Base-by-base conservation (phyloP, 805 yeast genomes). In the Ogataea ramenticola region DNA sequence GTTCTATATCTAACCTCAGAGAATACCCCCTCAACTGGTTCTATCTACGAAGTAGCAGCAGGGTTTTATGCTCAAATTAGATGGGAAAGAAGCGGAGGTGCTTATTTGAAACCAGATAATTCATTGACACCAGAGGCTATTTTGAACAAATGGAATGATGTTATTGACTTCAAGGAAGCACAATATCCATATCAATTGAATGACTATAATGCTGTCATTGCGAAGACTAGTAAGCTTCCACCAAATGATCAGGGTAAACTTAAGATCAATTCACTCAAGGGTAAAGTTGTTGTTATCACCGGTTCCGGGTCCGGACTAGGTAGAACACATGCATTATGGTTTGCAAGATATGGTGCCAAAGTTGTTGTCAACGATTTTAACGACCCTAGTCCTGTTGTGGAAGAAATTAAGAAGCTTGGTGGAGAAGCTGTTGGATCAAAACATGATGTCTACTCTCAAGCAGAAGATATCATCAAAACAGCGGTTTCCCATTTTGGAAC, bases 281-380 rank as follows among this genome's bases (percentile, higher is more conserved):
- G 72, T 53, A 86, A 86, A 66, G 96, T 91, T 45, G 96, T 88
- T 31, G 75, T 91, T 46, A 79, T 91, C 44, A 91, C 98, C 16
- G 99, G 99, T 50, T 90, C 96, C 36, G 97, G 96, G 49, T 82
- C 86, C 40, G 99, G 99, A 39, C 74, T 91, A 54, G 99, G 99
- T 49, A 80, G 83, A 61, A 85, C 89, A 46, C 95, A 91, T 67
- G 96, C 98, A 3, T 66, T 79, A 41, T 74, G 78, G 61, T 83
- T 85, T 60, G 97, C 95, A 45, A 82, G 77, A 62, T 86, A 86
- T 55, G 99, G 98, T 48, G 97, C 97, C 24, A 88, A 83, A 67
- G 93, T 91, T 48, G 95, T 93, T 36, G 93, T 91, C 32, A 91
- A 93, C 62, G 98, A 91, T 63, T 81, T 91, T 50, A 75, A 68